These are phyloP conservation scores for Avena insularis DNA, from an alignment of 176 grass and related monocot genomes.

Conservation along the genomic window DNA sequence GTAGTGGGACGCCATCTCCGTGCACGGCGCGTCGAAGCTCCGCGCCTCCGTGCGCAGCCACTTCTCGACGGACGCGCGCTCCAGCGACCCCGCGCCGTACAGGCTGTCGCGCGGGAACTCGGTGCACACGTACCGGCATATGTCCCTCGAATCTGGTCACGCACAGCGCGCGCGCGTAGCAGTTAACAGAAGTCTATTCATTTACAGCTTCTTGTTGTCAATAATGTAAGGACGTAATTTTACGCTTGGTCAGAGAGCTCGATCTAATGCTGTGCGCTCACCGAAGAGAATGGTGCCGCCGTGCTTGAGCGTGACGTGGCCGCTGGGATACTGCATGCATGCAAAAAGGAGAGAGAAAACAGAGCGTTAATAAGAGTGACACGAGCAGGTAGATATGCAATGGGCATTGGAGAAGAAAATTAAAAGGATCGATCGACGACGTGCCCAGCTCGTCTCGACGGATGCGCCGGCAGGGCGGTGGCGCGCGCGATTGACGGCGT, in stretches of 20 bases:
- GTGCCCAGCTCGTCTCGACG: conserved; percentile 47
- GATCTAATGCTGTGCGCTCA: neutral
- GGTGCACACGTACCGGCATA: conserved; percentile 58
- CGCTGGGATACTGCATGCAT: conserved; percentile 55
- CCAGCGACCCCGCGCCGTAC: conserved; percentile 59
- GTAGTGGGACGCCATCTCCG: conserved; percentile 63
- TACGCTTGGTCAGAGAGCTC: neutral
- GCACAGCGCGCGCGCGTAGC: neutral
- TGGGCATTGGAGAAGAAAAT: neutral
- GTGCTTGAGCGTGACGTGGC: conserved; percentile 60
- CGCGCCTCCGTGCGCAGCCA: conserved; percentile 74
- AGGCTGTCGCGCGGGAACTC: conserved; percentile 66
- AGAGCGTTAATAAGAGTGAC: neutral
- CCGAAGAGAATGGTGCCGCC: conserved; percentile 47
- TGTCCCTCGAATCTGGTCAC: conserved; percentile 60
- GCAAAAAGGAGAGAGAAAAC: neutral
- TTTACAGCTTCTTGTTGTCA: neutral
- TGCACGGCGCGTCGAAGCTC: conserved; percentile 62
- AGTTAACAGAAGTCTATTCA: too few species aligned
- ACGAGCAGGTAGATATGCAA: neutral
- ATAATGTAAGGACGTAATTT: neutral
- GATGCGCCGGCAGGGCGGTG: conserved; percentile 40
- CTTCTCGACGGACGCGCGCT: conserved; percentile 70
- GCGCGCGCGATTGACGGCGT: conserved; percentile 48
- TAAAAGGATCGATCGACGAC: conserved; percentile 12